A percentile compares a stretch with the other conserved stretches of the same genome.
Evolutionary conservation across 164 flowering plant genomes (phyloP).

Genomic region (Macadamia integrifolia): DNA sequence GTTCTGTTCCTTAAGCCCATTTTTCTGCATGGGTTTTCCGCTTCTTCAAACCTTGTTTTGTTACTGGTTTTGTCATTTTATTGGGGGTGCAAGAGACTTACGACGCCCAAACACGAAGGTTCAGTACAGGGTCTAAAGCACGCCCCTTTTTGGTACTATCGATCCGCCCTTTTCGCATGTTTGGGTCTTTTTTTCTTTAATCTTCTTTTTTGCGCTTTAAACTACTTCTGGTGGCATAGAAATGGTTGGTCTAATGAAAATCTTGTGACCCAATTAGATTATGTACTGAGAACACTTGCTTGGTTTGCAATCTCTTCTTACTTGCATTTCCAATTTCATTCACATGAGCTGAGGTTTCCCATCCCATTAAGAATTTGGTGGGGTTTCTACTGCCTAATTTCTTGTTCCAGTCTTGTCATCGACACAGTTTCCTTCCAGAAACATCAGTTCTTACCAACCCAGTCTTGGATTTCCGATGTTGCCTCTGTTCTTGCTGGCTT

Average conservation of each 20-base stretch:
- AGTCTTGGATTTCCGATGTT: slow-evolving; percentile 19
- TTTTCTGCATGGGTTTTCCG: slow-evolving; percentile 46
- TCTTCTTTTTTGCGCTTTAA: slow-evolving; percentile 32
- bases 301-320: slow-evolving; percentile 44
- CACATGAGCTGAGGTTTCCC: slow-evolving; percentile 14
- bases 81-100: slow-evolving; percentile 32
- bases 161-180: slow-evolving; percentile 30
- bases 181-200: slow-evolving; percentile 38
- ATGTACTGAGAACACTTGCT: slow-evolving; percentile 32
- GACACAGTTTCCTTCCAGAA: slow-evolving; percentile 14
- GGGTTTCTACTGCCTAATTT: slow-evolving; percentile 20
- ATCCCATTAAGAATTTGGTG: slow-evolving; percentile 28
- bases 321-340: slow-evolving; percentile 20
- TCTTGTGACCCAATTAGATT: slow-evolving; percentile 40
- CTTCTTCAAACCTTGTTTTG: slow-evolving; percentile 40
- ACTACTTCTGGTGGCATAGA: slow-evolving; percentile 48
- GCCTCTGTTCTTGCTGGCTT: slow-evolving; percentile 13
- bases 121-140: slow-evolving; percentile 18
- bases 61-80: slow-evolving; percentile 27
- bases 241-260: slow-evolving; percentile 54
- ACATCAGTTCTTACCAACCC: slow-evolving; percentile 8
- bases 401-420: slow-evolving; percentile 16
- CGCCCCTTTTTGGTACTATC: slow-evolving; percentile 21
- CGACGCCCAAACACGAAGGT: slow-evolving; percentile 1
- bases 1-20: slow-evolving; percentile 39